phyloP scores from a whole-genome alignment of 192 early-diverging fungal genomes.

The Entomortierella beljakovae region DNA sequence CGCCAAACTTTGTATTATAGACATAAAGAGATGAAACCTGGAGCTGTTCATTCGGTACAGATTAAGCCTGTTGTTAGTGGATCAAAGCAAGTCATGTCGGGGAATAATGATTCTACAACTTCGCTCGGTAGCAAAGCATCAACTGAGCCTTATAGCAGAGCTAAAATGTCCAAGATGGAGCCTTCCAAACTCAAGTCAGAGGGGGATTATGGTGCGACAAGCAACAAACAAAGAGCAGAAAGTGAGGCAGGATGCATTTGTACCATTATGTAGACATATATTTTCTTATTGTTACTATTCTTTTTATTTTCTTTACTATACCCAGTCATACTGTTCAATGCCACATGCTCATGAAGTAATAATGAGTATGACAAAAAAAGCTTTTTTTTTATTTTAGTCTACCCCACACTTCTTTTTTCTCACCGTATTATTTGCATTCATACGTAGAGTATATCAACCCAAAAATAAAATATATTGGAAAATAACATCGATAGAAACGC shows the following conservation, averaged over 20 bases:
- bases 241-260: conserved; percentile 40
- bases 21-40: conserved; percentile 45
- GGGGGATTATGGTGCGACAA: conserved; percentile 6
- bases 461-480: too few relatives aligned
- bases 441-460: too few relatives aligned
- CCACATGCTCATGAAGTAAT: too few relatives aligned
- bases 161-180: conserved; percentile 5
- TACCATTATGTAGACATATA: conserved; percentile 31
- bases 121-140: conserved; percentile 8
- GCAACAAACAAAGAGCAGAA: conserved; percentile 14
- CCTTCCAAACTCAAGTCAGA: conserved; percentile 32
- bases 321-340: too few relatives aligned
- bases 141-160: conserved; percentile 2
- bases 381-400: background rate
- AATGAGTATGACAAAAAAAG: too few relatives aligned
- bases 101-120: conserved; percentile 1
- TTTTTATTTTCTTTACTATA: conserved; percentile 5
- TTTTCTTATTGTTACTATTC: background rate
- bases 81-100: background rate
- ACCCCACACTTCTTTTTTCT: background rate
- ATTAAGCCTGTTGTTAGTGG: conserved; percentile 15
- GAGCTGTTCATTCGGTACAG: conserved; percentile 40
- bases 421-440: background rate
- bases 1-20: conserved; percentile 76
- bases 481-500: too few relatives aligned